phyloP scores from a whole-genome alignment of 106 monocot species.

The Chionographis japonica region DNA sequence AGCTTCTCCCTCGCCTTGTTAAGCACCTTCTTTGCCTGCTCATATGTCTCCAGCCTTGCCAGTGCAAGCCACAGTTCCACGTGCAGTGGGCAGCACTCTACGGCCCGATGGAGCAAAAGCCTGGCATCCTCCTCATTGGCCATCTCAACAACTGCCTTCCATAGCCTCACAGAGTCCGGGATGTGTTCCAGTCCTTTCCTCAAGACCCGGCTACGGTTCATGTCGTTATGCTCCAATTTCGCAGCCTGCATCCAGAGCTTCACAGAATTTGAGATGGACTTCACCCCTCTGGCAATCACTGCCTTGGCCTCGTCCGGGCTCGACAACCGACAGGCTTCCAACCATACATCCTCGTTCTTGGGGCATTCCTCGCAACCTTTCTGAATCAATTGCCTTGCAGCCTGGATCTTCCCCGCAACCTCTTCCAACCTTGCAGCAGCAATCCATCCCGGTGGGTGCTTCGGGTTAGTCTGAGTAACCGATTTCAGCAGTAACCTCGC shows the following conservation, averaged over 20 bases:
- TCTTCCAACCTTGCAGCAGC: constrained; percentile 96
- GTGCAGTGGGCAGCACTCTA: constrained; percentile 94
- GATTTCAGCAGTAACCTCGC: constrained; percentile 89
- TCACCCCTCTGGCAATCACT: constrained; percentile 89
- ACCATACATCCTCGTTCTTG: constrained; percentile 95
- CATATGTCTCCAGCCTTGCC: constrained; percentile 91
- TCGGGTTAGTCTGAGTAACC: constrained; percentile 93
- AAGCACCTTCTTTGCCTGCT: constrained; percentile 87
- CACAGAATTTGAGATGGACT: constrained; percentile 80
- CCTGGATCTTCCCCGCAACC: constrained; percentile 91
- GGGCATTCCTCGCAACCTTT: constrained; percentile 98
- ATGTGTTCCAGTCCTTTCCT: constrained; percentile 89
- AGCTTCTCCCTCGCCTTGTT: constrained; percentile 91
- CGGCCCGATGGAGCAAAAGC: constrained; percentile 86
- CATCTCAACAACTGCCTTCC: constrained; percentile 93
- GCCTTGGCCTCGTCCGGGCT: constrained; percentile 90
- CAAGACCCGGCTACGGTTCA: constrained; percentile 64
- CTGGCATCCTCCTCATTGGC: constrained; percentile 94
- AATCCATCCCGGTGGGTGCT: constrained; percentile 98
- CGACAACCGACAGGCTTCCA: constrained; percentile 85
- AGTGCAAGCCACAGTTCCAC: constrained; percentile 97
- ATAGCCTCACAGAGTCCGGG: constrained; percentile 88
- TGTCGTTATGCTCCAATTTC: constrained; percentile 56
- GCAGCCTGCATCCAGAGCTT: constrained; percentile 96
- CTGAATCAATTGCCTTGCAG: constrained; percentile 88